Evolutionary conservation across 225 moss, liverwort and hornwort genomes (phyloP).

Genomic region (Marchantia polymorpha): DNA sequence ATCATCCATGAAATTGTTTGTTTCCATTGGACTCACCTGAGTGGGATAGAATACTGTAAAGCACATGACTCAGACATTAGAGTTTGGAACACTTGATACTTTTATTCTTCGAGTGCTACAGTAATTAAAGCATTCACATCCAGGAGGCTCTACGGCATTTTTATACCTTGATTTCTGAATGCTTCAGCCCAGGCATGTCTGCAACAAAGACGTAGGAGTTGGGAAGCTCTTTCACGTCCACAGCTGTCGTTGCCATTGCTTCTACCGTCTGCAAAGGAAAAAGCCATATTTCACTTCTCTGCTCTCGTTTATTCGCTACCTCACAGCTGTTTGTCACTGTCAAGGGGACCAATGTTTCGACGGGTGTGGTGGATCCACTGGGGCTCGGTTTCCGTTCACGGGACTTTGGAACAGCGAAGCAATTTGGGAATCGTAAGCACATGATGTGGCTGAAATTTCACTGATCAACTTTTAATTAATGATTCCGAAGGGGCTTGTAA

Average conservation of each 20-base stretch:
- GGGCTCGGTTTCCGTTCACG: background rate
- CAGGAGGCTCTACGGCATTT: background rate
- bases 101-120: background rate
- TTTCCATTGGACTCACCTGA: background rate
- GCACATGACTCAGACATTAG: too few species aligned
- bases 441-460: slow-evolving; percentile 6
- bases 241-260: slow-evolving; percentile 62
- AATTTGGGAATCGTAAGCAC: slow-evolving; percentile 5
- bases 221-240: slow-evolving; percentile 79
- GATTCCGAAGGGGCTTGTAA: background rate
- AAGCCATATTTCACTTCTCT: slow-evolving; percentile 14
- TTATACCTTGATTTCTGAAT: slow-evolving; percentile 71
- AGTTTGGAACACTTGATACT: background rate
- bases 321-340: background rate
- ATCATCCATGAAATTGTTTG: background rate
- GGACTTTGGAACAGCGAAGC: background rate
- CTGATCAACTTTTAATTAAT: background rate
- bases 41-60: background rate
- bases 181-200: slow-evolving; percentile 70
- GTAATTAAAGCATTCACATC: background rate
- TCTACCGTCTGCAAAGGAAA: slow-evolving; percentile 30
- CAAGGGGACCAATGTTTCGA: background rate
- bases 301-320: background rate
- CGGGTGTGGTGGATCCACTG: background rate
- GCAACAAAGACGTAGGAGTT: slow-evolving; percentile 61